A percentile compares a stretch with the other conserved stretches of the same genome.
These are phyloP conservation scores for Pilaira anomala DNA, from an alignment of 192 early-diverging fungal genomes.

Conservation along the genomic window DNA sequence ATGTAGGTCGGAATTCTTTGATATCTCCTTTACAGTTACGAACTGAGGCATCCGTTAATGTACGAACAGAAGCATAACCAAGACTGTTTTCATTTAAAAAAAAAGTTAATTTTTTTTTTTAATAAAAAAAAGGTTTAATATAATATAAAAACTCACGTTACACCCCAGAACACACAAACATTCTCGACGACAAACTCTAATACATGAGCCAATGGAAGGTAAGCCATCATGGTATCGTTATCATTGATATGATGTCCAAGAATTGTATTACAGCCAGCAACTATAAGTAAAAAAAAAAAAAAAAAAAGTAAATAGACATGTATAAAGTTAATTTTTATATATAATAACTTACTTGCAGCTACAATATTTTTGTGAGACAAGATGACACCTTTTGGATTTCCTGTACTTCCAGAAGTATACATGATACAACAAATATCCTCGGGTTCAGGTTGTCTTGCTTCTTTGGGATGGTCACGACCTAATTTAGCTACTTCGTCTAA, in stretches of 20 bases:
- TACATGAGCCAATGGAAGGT: slow-evolving; percentile 88
- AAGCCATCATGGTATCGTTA: slow-evolving; percentile 67
- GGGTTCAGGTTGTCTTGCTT: slow-evolving; percentile 59
- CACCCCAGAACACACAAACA: slow-evolving; percentile 62
- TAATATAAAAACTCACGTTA: slow-evolving; percentile 54
- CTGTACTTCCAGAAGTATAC: slow-evolving; percentile 90
- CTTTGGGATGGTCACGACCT: slow-evolving; percentile 64
- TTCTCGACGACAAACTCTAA: slow-evolving; percentile 85
- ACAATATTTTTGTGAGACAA: slow-evolving; percentile 82
- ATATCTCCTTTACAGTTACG: slow-evolving; percentile 71
- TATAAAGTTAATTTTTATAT: neutral
- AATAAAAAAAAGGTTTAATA: neutral
- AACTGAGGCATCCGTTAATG: slow-evolving; percentile 65
- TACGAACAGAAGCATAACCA: slow-evolving; percentile 62
- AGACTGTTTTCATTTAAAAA: neutral
- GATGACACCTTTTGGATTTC: slow-evolving; percentile 90
- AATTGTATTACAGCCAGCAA: slow-evolving; percentile 57
- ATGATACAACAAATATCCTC: slow-evolving; percentile 83
- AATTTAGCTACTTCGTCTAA: slow-evolving; percentile 63
- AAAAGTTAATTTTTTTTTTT: too few species aligned
- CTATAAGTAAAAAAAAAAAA: slow-evolving; percentile 28
- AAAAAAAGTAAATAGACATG: neutral
- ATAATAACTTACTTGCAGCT: slow-evolving; percentile 56
- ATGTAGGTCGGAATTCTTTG: slow-evolving; percentile 64
- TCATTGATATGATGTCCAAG: slow-evolving; percentile 47